Evolutionary conservation across 495 filamentous ascomycete species (phyloP).

Genomic region (Penicillium canariense): DNA sequence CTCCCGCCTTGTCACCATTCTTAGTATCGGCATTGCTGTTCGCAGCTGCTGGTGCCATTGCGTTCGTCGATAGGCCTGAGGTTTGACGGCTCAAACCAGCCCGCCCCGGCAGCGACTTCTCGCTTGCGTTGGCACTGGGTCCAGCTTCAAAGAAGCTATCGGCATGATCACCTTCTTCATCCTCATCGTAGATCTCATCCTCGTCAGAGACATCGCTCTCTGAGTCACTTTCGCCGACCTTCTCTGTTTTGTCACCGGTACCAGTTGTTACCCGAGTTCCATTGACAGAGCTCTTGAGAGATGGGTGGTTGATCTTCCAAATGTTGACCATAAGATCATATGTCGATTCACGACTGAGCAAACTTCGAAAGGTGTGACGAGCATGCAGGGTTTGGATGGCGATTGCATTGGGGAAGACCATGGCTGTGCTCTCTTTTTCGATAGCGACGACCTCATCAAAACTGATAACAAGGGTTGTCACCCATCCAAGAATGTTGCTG

Average conservation of each 20-base stretch:
- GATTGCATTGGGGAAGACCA: conserved; percentile 96
- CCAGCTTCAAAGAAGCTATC: conserved; percentile 60
- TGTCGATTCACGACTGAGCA: conserved; percentile 90
- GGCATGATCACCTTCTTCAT: conserved; percentile 57
- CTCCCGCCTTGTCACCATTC: conserved; percentile 53
- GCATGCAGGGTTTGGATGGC: conserved; percentile 95
- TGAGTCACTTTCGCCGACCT: conserved; percentile 61
- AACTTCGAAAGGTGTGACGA: conserved; percentile 91
- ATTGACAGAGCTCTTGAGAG: conserved; percentile 82
- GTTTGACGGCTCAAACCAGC: conserved; percentile 58
- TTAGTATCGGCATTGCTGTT: conserved; percentile 45
- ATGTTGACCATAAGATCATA: conserved; percentile 97
- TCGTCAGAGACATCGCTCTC: conserved; percentile 59
- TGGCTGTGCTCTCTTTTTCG: conserved; percentile 93
- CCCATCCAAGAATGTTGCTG: conserved; percentile 98
- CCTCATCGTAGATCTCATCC: conserved; percentile 76
- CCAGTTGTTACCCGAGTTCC: conserved; percentile 77
- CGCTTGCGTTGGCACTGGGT: conserved; percentile 59
- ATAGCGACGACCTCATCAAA: conserved; percentile 97
- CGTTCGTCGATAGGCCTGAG: conserved; percentile 56
- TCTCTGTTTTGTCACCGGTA: conserved; percentile 86
- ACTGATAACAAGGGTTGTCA: conserved; percentile 93
- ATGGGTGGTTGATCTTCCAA: conserved; percentile 94
- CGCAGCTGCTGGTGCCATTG: conserved; percentile 25
- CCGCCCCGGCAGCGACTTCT: conserved; percentile 52